Base-by-base conservation (phyloP, 2,329 filamentous ascomycete genomes). In the Metarhizium robertsii region DNA sequence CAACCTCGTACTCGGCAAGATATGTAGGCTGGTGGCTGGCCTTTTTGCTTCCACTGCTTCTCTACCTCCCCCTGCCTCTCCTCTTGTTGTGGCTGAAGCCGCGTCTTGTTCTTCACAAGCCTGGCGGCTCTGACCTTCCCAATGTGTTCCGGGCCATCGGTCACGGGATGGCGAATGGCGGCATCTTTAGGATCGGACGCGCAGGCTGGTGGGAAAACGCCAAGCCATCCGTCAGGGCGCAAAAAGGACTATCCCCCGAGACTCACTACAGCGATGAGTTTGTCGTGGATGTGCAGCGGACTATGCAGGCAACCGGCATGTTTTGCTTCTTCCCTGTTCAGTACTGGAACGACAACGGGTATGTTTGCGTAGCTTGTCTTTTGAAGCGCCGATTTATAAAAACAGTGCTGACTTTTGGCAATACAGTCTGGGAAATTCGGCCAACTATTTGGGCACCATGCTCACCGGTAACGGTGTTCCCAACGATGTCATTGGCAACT, bases 91-190 rank as follows among this genome's bases (percentile, higher is more conserved):
- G 74, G 55, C 81, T 81, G 65, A 78, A 79, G 58, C 80, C 82
- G 52, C 76, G 73, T 10, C 86, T 87, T 60, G 67, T 79, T 55
- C 71, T 74, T 30, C 75, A 73, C 53, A 78, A 79, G 7, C 86
- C 87, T 0, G 78, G 77, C 42, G 87, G 86, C n/a, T 88, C 84
- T 0, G 83, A 87, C 20, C 71, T 88, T 40, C 72, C 74, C 43
- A 81, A 83, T 52, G 79, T 84, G 10, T 65, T 83, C 59, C 80
- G 79, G 52, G 75, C 86, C 48, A 74, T 79, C 55, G 63, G 66
- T 2, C 68, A 80, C 50, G 81, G 81, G 0, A 74, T 81, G 66
- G 83, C 82, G 66, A 77, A 57, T 42, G 71, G 66, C 47, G 63
- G 66, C n/a, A 63, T 71, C 61, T 78, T 75, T 61, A 80, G 83